Conservation (phyloP, 208 protist species). For the Borovskyia barvae region DNA sequence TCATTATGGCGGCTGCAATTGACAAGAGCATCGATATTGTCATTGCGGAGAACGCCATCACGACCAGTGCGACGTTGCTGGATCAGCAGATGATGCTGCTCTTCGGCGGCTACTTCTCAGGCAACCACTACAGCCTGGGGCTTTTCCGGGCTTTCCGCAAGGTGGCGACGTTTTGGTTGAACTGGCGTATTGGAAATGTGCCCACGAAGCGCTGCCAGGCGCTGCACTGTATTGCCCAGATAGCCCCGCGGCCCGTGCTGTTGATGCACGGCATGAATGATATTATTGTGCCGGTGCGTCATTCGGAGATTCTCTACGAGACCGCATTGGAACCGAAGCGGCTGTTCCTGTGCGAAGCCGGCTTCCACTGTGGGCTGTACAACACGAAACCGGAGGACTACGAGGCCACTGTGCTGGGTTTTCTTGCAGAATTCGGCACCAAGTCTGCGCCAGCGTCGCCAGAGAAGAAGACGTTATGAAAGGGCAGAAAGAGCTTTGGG, state of each 20-base stretch:
- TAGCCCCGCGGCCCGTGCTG: slow-evolving; percentile 79
- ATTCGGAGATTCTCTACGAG: slow-evolving; percentile 80
- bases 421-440: slow-evolving; percentile 45
- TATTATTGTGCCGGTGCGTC: slow-evolving; percentile 78
- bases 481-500: no score
- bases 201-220: slow-evolving; percentile 83
- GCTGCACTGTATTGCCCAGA: slow-evolving; percentile 73
- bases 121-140: slow-evolving; percentile 44
- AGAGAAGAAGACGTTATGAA: slow-evolving; percentile 17
- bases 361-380: slow-evolving; percentile 90
- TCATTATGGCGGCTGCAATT: slow-evolving; percentile 88
- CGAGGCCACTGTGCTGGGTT: slow-evolving; percentile 58
- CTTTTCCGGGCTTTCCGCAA: slow-evolving; percentile 70
- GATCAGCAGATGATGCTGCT: slow-evolving; percentile 73
- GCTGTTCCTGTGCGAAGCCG: slow-evolving; percentile 81
- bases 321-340: slow-evolving; percentile 82
- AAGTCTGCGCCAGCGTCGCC: not conserved
- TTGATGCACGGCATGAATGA: slow-evolving; percentile 90
- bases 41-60: slow-evolving; percentile 89
- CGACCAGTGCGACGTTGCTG: slow-evolving; percentile 75
- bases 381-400: slow-evolving; percentile 84
- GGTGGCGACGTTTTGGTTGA: slow-evolving; percentile 76
- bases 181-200: slow-evolving; percentile 84
- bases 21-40: slow-evolving; percentile 85
- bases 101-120: slow-evolving; percentile 76